phyloP scores from a whole-genome alignment of 768 basidiomycete species.

The Coprinellus micaceus region DNA sequence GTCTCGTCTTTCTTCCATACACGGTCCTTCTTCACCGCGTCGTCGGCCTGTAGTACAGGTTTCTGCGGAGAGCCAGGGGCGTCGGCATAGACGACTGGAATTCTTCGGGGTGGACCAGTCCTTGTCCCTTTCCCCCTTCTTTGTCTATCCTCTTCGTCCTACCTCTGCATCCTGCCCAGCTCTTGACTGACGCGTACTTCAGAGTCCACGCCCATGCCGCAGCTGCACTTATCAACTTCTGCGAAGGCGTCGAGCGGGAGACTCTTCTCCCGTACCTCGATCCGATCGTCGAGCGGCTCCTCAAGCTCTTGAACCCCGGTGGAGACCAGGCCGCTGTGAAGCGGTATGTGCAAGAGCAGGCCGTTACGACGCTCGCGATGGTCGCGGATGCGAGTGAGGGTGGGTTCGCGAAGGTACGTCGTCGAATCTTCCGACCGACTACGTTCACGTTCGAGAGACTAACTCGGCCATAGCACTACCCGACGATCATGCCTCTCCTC shows the following conservation, averaged over 20 bases:
- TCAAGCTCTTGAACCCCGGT: conserved; percentile 60
- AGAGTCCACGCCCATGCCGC: conserved; percentile 88
- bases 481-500: conserved; percentile 76
- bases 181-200: neutral
- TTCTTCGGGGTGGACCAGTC: too few relatives aligned
- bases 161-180: too few relatives aligned
- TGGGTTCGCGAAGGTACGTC: conserved; percentile 66
- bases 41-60: too few relatives aligned
- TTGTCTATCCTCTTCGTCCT: too few relatives aligned
- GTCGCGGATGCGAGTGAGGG: conserved; percentile 82
- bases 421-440: neutral
- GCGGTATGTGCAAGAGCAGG: conserved; percentile 83
- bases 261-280: conserved; percentile 77
- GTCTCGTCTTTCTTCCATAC: too few relatives aligned
- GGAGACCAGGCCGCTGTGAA: conserved; percentile 38
- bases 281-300: conserved; percentile 67
- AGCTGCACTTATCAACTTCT: conserved; percentile 87
- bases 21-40: too few relatives aligned
- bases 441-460: conserved; percentile 6
- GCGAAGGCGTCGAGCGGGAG: conserved; percentile 76
- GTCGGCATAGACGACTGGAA: too few relatives aligned
- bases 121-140: too few relatives aligned
- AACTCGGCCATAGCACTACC: conserved; percentile 52
- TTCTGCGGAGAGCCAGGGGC: too few relatives aligned
- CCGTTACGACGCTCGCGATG: conserved; percentile 85